These are phyloP conservation scores for Lipomyces japonicus DNA, from an alignment of 805 yeast species.

Conservation along the genomic window DNA sequence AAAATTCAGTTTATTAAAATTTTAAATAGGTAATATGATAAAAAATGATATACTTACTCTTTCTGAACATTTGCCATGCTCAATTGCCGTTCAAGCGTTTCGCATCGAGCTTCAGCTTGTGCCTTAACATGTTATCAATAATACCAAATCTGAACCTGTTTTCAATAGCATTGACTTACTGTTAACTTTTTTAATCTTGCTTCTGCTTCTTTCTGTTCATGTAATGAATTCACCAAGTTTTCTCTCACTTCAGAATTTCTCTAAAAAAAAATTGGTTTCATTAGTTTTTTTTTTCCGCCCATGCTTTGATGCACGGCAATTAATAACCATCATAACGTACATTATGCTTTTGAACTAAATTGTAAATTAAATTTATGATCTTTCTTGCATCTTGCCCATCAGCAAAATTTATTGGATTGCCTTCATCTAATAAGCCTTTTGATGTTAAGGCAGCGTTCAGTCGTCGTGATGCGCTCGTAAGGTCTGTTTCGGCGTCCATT, in stretches of 20 bases:
- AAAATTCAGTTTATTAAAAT: neutral
- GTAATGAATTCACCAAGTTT: slow-evolving; percentile 14
- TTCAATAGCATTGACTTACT: neutral
- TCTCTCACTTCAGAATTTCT: slow-evolving; percentile 23
- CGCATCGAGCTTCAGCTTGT: slow-evolving; percentile 19
- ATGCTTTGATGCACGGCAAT: neutral
- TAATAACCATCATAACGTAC: slow-evolving; percentile 3
- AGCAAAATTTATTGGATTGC: slow-evolving; percentile 4
- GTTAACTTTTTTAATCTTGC: slow-evolving; percentile 9
- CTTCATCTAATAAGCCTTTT: slow-evolving; percentile 17
- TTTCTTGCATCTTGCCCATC: slow-evolving; percentile 18
- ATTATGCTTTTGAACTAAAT: slow-evolving; percentile 13
- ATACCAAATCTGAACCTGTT: neutral
- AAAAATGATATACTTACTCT: slow-evolving; percentile 11
- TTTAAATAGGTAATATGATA: neutral
- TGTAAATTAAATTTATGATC: slow-evolving; percentile 21
- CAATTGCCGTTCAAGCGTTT: slow-evolving; percentile 21
- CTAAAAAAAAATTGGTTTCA: neutral
- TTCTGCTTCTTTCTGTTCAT: slow-evolving; percentile 17
- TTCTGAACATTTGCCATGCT: slow-evolving; percentile 8
- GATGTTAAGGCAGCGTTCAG: slow-evolving; percentile 19
- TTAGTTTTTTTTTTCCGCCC: neutral
- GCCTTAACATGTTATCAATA: slow-evolving; percentile 5
- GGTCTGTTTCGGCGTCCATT: slow-evolving; percentile 27
- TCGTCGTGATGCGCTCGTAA: slow-evolving; percentile 19